Conservation (phyloP, 352 stramenopile genomes). For the Phytophthora pinifolia region DNA sequence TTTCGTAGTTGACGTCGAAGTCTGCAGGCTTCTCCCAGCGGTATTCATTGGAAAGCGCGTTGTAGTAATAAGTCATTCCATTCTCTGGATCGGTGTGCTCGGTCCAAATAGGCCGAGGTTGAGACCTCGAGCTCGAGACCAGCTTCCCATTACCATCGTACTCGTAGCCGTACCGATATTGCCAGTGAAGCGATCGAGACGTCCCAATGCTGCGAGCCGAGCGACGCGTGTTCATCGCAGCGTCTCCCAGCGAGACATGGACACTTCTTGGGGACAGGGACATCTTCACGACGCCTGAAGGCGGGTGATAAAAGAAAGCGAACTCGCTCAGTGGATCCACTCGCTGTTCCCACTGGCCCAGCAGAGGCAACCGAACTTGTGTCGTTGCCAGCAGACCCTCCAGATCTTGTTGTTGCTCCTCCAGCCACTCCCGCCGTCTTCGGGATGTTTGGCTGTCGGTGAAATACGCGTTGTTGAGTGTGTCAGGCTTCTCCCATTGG, state of each 20-base stretch:
- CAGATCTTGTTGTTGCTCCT: slow-evolving; percentile 44
- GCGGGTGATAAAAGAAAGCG: slow-evolving; percentile 67
- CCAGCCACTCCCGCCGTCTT: slow-evolving; percentile 44
- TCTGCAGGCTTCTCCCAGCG: slow-evolving; percentile 74
- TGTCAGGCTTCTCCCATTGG: slow-evolving; percentile 64
- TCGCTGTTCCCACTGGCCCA: slow-evolving; percentile 68
- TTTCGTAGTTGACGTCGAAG: slow-evolving; percentile 58
- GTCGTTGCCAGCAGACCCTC: slow-evolving; percentile 37
- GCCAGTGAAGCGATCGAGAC: slow-evolving; percentile 61
- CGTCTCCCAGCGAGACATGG: slow-evolving; percentile 34
- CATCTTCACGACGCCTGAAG: slow-evolving; percentile 41
- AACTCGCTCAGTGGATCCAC: slow-evolving; percentile 64
- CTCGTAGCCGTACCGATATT: slow-evolving; percentile 77
- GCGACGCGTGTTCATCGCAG: slow-evolving; percentile 22
- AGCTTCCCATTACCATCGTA: slow-evolving; percentile 46
- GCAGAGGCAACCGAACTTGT: slow-evolving; percentile 21
- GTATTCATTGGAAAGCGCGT: slow-evolving; percentile 73
- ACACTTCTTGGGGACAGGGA: slow-evolving; percentile 65
- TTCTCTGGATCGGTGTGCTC: slow-evolving; percentile 53
- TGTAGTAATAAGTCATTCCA: slow-evolving; percentile 65
- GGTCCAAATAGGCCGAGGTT: slow-evolving; percentile 59
- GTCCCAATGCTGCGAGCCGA: slow-evolving; percentile 27
- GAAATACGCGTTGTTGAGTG: slow-evolving; percentile 32
- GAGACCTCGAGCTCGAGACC: slow-evolving; percentile 25
- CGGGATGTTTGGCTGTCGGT: slow-evolving; percentile 47